Percentiles rank a stretch among this genome's conserved stretches.
phyloP scores from a whole-genome alignment of 495 filamentous ascomycete genomes.

The Xylaria venustula region DNA sequence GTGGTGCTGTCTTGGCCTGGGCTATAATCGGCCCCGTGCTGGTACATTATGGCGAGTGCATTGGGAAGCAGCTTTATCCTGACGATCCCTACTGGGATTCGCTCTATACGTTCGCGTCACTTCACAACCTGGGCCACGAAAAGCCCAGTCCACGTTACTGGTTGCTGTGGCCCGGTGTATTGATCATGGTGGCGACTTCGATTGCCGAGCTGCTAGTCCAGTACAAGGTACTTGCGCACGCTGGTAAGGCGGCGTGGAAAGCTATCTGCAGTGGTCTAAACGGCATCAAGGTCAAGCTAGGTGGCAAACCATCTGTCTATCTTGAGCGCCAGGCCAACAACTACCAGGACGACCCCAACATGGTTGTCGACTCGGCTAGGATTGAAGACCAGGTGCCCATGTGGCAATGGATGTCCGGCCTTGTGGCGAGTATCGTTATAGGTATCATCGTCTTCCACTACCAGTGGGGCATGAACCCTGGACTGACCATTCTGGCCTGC shows the following conservation, averaged over 20 bases:
- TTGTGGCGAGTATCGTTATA: constrained; percentile 51
- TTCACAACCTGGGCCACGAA: constrained; percentile 44
- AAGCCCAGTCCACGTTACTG: constrained; percentile 61
- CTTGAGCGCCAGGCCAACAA: constrained; percentile 42
- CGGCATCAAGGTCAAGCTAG: constrained; percentile 22
- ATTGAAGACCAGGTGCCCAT: constrained; percentile 56
- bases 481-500: constrained; percentile 59
- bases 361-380: constrained; percentile 52
- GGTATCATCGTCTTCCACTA: constrained; percentile 59
- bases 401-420: constrained; percentile 60
- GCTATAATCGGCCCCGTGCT: constrained; percentile 63
- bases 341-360: constrained; percentile 29
- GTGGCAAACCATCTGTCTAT: constrained; percentile 46
- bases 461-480: constrained; percentile 61
- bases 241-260: constrained; percentile 49
- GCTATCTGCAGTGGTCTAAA: constrained; percentile 46
- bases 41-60: constrained; percentile 53
- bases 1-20: constrained; percentile 60
- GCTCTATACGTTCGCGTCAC: constrained; percentile 49
- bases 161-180: constrained; percentile 66
- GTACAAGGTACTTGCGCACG: constrained; percentile 58
- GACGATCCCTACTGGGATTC: constrained; percentile 53
- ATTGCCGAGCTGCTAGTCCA: constrained; percentile 62
- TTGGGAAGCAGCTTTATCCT: constrained; percentile 40
- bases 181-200: constrained; percentile 61